These are phyloP conservation scores for Xylaria scruposa DNA, from an alignment of 495 filamentous ascomycete genomes.

Conservation along the genomic window DNA sequence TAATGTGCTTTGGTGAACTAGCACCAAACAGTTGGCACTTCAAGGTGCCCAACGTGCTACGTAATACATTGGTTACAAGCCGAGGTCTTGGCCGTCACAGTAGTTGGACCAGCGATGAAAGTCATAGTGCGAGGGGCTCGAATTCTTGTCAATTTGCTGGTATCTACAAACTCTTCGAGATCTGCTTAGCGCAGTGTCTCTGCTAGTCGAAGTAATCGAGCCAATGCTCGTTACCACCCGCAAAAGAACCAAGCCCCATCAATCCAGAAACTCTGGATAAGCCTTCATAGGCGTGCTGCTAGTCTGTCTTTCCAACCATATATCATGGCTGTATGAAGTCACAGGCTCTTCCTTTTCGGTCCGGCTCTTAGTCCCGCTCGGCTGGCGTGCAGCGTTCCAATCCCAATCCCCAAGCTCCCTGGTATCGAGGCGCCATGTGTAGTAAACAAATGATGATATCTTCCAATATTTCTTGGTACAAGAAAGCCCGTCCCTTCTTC, in stretches of 20 bases:
- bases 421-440: conserved; percentile 44
- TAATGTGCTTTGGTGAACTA: background rate
- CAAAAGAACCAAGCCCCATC: conserved; percentile 45
- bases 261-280: conserved; percentile 43
- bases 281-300: conserved; percentile 31
- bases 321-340: background rate
- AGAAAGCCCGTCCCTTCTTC: conserved; percentile 40
- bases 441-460: conserved; percentile 46
- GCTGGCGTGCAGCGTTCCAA: conserved; percentile 32
- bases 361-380: conserved; percentile 32
- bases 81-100: conserved; percentile 16
- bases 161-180: conserved; percentile 19
- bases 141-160: conserved; percentile 39
- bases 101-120: conserved; percentile 20
- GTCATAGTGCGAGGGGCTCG: conserved; percentile 37
- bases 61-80: conserved; percentile 1
- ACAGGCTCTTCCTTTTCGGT: conserved; percentile 20
- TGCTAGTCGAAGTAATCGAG: conserved; percentile 29
- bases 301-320: conserved; percentile 26
- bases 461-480: conserved; percentile 46
- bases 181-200: conserved; percentile 26
- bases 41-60: conserved; percentile 2
- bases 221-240: conserved; percentile 32
- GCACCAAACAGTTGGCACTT: conserved; percentile 10
- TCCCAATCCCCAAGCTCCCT: conserved; percentile 37